Base-by-base conservation (phyloP, 2,329 filamentous ascomycete genomes). In the Domatiomyces catenatus region DNA sequence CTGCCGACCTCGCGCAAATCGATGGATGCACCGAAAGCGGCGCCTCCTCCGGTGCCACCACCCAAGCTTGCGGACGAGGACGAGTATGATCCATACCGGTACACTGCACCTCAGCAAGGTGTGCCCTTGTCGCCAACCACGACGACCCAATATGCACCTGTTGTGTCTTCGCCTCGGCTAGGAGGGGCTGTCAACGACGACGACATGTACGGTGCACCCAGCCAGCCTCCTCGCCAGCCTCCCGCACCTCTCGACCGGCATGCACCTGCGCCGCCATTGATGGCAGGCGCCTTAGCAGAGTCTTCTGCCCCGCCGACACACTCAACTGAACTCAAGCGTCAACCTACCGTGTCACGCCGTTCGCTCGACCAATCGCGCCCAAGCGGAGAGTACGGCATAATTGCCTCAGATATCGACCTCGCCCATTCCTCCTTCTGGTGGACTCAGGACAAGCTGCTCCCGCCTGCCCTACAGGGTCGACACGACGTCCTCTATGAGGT, bases 401-500 rank as follows among this genome's bases (percentile, higher is more conserved):
- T 96, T 55, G 92, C 92, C 42, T 82, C 81, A 50, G 89, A 96
- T 53, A 69, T 96, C 50, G 89, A 96, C 61, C 72, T 96, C 39
- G 81, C 79, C 10, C 72, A 77, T 44, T 75, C 76, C 47, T 84
- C 80, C 17, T 77, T 82, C 48, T 98, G 92, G 92, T 98, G 90
- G 89, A 79, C 83, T 39, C 81, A 89, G 61, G 74, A 83, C 8
- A 85, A 86, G 55, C 79, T 79, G 39, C 76, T 89, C 1, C 92
- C 92, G 2, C 88, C 90, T 0, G 77, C 79, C 1, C 78, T 96
- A 54, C 85, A 94, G 63, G 81, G 80, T 46, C 82, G 90, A 48
- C 84, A 80, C 59, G 92, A 98, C 63, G 75, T 96, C 15, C 77
- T 87, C 49, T 84, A 80, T 48, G 88, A 96, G 66, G 76, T 82